Conservation (phyloP, 345 rosid genomes). For the Euclidium syriacum region DNA sequence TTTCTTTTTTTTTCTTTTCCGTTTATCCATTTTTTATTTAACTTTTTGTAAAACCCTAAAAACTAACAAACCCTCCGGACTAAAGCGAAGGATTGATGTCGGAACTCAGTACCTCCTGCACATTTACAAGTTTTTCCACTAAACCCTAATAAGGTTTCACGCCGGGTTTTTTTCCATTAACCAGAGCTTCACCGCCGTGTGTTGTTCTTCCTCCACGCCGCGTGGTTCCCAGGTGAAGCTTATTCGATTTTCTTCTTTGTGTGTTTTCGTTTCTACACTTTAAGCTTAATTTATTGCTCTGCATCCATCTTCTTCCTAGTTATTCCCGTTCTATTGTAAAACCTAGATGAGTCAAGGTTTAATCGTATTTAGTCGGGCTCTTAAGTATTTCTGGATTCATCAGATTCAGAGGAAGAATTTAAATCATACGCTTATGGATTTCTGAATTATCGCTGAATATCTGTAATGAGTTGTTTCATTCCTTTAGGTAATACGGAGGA, state of each 20-base stretch:
- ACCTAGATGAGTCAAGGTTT: background rate
- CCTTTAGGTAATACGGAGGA: background rate
- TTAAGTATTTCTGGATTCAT: background rate
- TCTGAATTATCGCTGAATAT: background rate
- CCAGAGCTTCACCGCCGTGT: background rate
- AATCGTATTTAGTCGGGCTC: background rate
- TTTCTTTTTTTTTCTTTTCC: background rate
- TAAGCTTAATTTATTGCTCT: too few species aligned
- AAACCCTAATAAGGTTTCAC: conserved; percentile 1
- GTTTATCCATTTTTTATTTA: too few species aligned
- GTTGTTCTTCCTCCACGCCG: background rate
- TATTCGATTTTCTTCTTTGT: background rate
- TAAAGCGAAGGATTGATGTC: too few species aligned
- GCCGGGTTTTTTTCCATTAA: background rate
- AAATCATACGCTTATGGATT: background rate
- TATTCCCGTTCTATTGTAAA: background rate
- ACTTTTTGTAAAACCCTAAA: background rate
- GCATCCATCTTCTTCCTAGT: too few species aligned
- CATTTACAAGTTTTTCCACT: background rate
- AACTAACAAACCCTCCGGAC: background rate
- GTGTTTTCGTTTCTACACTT: background rate
- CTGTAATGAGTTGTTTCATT: background rate
- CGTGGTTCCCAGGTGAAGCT: conserved; percentile 10
- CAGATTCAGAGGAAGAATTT: background rate
- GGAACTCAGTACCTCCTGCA: background rate